phyloP scores from a whole-genome alignment of 2,329 filamentous ascomycete genomes.

The Ploettnerulaceae sp. region DNA sequence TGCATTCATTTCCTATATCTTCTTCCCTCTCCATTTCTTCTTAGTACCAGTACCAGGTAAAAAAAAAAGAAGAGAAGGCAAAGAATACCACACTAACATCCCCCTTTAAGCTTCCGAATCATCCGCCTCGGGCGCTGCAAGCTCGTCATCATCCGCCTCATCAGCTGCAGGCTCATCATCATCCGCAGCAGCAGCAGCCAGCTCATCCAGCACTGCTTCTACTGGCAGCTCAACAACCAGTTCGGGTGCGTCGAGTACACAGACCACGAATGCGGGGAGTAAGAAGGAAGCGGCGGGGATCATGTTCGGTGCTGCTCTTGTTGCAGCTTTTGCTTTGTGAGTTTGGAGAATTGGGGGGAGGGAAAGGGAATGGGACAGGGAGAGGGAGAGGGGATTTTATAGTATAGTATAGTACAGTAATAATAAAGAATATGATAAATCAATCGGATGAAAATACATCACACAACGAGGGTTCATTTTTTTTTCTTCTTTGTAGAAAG shows the following conservation, averaged over 20 bases:
- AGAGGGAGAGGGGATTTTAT: neutral
- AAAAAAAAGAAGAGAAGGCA: too few relatives aligned
- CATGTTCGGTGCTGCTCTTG: slow-evolving; percentile 18
- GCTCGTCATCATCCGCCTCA: too few relatives aligned
- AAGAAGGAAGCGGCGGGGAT: slow-evolving; percentile 10
- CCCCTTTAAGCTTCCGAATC: too few relatives aligned
- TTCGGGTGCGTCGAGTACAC: slow-evolving; percentile 3
- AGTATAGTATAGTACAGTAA: neutral
- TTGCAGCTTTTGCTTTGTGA: slow-evolving; percentile 25
- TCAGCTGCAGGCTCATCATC: neutral
- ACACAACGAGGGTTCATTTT: too few relatives aligned
- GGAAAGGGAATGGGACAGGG: neutral
- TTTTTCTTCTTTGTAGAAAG: too few relatives aligned
- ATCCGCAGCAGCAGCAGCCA: neutral
- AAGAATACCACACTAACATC: too few relatives aligned
- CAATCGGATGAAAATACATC: neutral
- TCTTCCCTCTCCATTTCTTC: neutral
- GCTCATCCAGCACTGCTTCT: neutral
- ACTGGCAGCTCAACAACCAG: neutral
- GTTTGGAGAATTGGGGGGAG: neutral
- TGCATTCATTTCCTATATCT: neutral
- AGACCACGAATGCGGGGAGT: slow-evolving; percentile 8
- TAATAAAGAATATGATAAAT: neutral
- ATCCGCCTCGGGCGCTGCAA: neutral
- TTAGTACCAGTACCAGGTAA: too few relatives aligned